Evolutionary conservation across 2,329 filamentous ascomycete species (phyloP).

Genomic region (Pyrenochaeta sp.): DNA sequence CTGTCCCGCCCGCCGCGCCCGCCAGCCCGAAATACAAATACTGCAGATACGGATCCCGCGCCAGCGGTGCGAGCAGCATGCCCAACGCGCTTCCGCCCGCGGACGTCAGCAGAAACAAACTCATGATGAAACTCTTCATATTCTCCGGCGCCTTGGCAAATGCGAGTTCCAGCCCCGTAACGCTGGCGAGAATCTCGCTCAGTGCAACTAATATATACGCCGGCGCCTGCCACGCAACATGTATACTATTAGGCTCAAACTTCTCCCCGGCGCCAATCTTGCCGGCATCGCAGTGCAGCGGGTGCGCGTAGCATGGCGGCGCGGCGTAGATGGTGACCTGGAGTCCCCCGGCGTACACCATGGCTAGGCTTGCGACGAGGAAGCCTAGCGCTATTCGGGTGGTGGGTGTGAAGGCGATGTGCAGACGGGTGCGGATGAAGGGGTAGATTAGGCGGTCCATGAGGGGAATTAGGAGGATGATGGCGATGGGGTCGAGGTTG

Average conservation of each 20-base stretch:
- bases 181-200: conserved; percentile 56
- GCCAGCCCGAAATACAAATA: conserved; percentile 72
- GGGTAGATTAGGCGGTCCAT: conserved; percentile 56
- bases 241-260: conserved; percentile 51
- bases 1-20: conserved; percentile 56
- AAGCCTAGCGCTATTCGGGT: conserved; percentile 62
- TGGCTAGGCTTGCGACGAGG: conserved; percentile 60
- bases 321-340: conserved; percentile 64
- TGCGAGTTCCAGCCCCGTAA: conserved; percentile 57
- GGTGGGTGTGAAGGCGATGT: conserved; percentile 57
- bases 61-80: conserved; percentile 66
- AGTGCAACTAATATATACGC: conserved; percentile 56
- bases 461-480: conserved; percentile 57
- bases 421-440: conserved; percentile 49
- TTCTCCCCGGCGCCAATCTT: conserved; percentile 34
- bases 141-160: conserved; percentile 56
- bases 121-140: conserved; percentile 59
- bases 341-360: conserved; percentile 64
- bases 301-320: conserved; percentile 60
- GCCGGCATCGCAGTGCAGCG: conserved; percentile 48
- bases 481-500: conserved; percentile 56
- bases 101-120: conserved; percentile 67
- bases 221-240: conserved; percentile 55
- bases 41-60: conserved; percentile 69
- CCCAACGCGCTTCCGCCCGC: conserved; percentile 67